Conservation (phyloP, 2,329 filamentous ascomycete species). For the Onygenales sp. region DNA sequence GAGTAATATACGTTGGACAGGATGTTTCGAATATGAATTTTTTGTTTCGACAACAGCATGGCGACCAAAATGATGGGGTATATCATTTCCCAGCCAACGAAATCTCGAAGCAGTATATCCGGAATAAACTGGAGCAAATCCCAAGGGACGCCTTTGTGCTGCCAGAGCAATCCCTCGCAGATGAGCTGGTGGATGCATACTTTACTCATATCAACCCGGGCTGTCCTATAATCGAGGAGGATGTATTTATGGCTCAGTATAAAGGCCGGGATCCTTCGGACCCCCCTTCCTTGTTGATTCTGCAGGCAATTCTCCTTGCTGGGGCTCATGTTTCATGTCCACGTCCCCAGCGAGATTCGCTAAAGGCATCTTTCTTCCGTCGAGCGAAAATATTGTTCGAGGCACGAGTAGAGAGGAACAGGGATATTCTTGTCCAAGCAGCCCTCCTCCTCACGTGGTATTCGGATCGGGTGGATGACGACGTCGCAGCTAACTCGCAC, state of each 20-base stretch:
- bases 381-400: constrained; percentile 47
- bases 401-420: constrained; percentile 44
- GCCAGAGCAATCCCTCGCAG: constrained; percentile 39
- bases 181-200: constrained; percentile 43
- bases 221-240: constrained; percentile 45
- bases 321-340: constrained; percentile 41
- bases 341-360: constrained; percentile 32
- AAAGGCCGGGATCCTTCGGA: constrained; percentile 35
- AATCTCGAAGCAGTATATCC: constrained; percentile 33
- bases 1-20: constrained; percentile 46
- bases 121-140: constrained; percentile 36
- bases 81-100: constrained; percentile 37
- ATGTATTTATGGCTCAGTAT: constrained; percentile 43
- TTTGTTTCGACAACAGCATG: constrained; percentile 41
- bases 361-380: constrained; percentile 42
- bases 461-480: constrained; percentile 43
- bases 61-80: constrained; percentile 31
- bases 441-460: constrained; percentile 49
- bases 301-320: constrained; percentile 43
- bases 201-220: constrained; percentile 43
- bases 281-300: constrained; percentile 39
- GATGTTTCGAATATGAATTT: constrained; percentile 49
- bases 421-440: constrained; percentile 45
- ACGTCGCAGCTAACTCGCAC: constrained; percentile 45
- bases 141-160: constrained; percentile 41